These are phyloP conservation scores for Buddleja alternifolia DNA, from an alignment of 257 asterid genomes.

Conservation along the genomic window DNA sequence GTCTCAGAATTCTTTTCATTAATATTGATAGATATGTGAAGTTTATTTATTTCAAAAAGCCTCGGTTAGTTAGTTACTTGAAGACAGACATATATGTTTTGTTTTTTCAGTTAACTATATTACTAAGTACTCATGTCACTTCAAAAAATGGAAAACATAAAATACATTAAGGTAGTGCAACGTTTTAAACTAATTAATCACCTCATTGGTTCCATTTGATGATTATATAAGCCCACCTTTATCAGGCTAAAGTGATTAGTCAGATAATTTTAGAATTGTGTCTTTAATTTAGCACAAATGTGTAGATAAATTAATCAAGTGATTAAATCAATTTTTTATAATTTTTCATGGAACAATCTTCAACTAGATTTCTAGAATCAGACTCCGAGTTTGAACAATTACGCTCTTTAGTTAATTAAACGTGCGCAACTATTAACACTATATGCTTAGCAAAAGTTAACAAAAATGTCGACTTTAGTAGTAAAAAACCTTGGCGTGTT, in stretches of 20 bases:
- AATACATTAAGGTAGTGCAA: conserved; percentile 27
- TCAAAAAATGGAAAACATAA: neutral
- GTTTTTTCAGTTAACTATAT: neutral
- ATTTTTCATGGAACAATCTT: conserved; percentile 28
- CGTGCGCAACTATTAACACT: conserved; percentile 1
- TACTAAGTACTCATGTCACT: neutral
- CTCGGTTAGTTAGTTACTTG: neutral
- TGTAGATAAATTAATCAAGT: conserved; percentile 36
- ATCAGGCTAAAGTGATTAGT: conserved; percentile 23
- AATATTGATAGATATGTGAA: neutral
- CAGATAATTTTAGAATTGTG: conserved; percentile 26
- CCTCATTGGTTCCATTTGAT: conserved; percentile 35
- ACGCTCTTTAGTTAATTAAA: conserved; percentile 5
- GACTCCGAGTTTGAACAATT: conserved; percentile 26
- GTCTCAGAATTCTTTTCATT: neutral
- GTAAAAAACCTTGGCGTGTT: neutral
- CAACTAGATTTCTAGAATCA: conserved; percentile 33
- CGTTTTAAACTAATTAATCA: conserved; percentile 32
- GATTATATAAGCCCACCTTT: conserved; percentile 28
- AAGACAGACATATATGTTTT: neutral
- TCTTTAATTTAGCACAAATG: conserved; percentile 29
- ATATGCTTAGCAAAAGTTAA: conserved; percentile 19
- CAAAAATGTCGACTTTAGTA: neutral
- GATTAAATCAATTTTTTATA: conserved; percentile 24
- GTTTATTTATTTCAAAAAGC: neutral